These are phyloP conservation scores for Yamadazyma spencermartinsiae DNA, from an alignment of 1,139 yeast species.

Conservation along the genomic window DNA sequence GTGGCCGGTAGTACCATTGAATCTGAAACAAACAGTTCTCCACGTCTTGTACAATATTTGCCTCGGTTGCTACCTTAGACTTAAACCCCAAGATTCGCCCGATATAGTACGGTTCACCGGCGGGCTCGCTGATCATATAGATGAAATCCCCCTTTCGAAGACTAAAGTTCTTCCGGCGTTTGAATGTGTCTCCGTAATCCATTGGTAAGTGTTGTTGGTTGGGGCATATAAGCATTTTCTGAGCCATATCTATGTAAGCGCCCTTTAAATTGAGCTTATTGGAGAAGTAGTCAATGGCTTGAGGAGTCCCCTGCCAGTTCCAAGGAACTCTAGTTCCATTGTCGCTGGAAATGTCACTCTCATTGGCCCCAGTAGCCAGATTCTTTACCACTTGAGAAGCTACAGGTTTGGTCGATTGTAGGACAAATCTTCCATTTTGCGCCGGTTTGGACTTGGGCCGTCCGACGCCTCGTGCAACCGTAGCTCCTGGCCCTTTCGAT, in stretches of 20 bases:
- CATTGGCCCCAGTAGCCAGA: not conserved
- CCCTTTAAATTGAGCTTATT: slow-evolving; percentile 32
- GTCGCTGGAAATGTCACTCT: too few species aligned
- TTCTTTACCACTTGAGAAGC: too few species aligned
- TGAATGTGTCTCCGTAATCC: slow-evolving; percentile 11
- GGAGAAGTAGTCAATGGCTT: slow-evolving; percentile 36
- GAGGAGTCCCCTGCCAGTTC: slow-evolving; percentile 44
- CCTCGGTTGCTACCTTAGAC: slow-evolving; percentile 21
- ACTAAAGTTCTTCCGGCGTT: slow-evolving; percentile 22
- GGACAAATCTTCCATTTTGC: too few species aligned
- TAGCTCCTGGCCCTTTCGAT: too few species aligned
- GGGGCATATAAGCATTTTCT: slow-evolving; percentile 40
- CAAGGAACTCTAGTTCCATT: slow-evolving; percentile 22
- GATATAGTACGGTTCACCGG: slow-evolving; percentile 91
- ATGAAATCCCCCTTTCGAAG: slow-evolving; percentile 64
- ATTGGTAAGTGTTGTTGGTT: slow-evolving; percentile 18
- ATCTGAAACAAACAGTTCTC: slow-evolving; percentile 61
- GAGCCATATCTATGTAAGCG: slow-evolving; percentile 34
- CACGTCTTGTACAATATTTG: slow-evolving; percentile 31
- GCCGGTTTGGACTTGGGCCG: too few species aligned
- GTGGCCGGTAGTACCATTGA: slow-evolving; percentile 91
- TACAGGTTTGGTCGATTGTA: too few species aligned
- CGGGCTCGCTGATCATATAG: slow-evolving; percentile 88
- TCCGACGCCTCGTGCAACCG: too few species aligned
- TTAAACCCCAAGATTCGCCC: slow-evolving; percentile 84